phyloP scores from a whole-genome alignment of 1,139 yeast species.

The Sugiyamaella japonica region DNA sequence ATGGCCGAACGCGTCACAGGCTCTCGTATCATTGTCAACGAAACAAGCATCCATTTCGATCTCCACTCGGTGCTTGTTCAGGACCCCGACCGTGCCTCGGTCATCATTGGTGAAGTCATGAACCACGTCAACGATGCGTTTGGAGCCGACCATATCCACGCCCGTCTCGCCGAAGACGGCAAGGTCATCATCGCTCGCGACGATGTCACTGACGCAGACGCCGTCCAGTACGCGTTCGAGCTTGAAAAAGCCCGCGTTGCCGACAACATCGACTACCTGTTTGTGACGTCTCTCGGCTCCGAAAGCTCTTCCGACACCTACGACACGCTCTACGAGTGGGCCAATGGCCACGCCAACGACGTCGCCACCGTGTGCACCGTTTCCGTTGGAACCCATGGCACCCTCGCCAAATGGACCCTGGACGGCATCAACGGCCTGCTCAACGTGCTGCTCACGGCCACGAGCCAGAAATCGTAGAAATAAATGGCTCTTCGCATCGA shows the following conservation, averaged over 20 bases:
- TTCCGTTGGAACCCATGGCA: conserved; percentile 57
- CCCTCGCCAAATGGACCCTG: conserved; percentile 67
- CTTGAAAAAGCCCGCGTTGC: conserved; percentile 15
- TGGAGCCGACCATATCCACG: conserved; percentile 67
- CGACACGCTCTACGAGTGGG: conserved; percentile 66
- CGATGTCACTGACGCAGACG: conserved; percentile 27
- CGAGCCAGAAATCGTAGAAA: conserved; percentile 8
- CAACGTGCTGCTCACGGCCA: conserved; percentile 29
- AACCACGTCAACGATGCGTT: conserved; percentile 81
- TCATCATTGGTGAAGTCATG: conserved; percentile 79
- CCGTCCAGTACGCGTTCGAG: conserved; percentile 31
- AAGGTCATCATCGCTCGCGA: conserved; percentile 32
- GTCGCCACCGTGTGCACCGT: conserved; percentile 54
- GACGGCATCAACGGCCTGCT: conserved; percentile 79
- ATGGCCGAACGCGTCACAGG: conserved; percentile 82
- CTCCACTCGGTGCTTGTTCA: conserved; percentile 47
- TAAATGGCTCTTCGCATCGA: not conserved
- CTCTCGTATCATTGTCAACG: conserved; percentile 68
- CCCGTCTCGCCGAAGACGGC: conserved; percentile 64
- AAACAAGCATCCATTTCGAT: conserved; percentile 72
- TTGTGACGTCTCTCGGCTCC: conserved; percentile 65
- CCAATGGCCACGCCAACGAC: conserved; percentile 40
- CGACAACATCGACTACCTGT: conserved; percentile 24
- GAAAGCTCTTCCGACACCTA: conserved; percentile 48
- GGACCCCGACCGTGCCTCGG: conserved; percentile 63